These are phyloP conservation scores for Fusarium sp. DNA, from an alignment of 2,329 filamentous ascomycete species.

Conservation along the genomic window DNA sequence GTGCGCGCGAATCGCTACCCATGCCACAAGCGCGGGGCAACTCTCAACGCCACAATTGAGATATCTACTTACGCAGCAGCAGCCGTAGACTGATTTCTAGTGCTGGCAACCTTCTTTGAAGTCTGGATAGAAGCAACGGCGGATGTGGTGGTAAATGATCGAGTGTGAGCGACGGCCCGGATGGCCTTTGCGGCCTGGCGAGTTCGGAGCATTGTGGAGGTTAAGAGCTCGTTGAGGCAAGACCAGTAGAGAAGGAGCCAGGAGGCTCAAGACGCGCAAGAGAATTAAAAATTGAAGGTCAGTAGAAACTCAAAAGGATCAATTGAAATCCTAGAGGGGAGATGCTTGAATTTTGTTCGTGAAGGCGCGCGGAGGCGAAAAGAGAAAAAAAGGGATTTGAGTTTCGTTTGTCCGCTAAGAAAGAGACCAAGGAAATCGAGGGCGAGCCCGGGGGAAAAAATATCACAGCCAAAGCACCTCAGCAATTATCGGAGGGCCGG, in stretches of 20 bases:
- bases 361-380: constrained; percentile 18
- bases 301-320: constrained; percentile 13
- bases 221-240: constrained; percentile 7
- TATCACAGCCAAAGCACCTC: constrained; percentile 4
- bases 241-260: constrained; percentile 19
- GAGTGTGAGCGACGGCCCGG: constrained; percentile 56
- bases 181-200: constrained; percentile 53
- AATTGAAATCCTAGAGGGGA: constrained; percentile 24
- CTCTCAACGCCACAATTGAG: constrained; percentile 4
- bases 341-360: constrained; percentile 14
- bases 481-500: constrained; percentile 32
- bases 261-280: constrained; percentile 14
- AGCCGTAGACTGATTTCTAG: constrained; percentile 26
- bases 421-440: constrained; percentile 14
- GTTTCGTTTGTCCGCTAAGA: constrained; percentile 14
- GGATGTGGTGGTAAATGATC: constrained; percentile 55
- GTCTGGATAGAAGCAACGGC: constrained; percentile 51
- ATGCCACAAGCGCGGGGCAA: constrained; percentile 30
- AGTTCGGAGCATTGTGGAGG: constrained; percentile 31
- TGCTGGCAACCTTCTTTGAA: constrained; percentile 13
- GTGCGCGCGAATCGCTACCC: constrained; percentile 7
- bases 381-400: constrained; percentile 13
- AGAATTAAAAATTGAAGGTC: constrained; percentile 10
- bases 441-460: constrained; percentile 33
- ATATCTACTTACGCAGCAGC: constrained; percentile 47